Conservation (phyloP, 2,329 filamentous ascomycete species). For the Aspergillus sclerotialis region DNA sequence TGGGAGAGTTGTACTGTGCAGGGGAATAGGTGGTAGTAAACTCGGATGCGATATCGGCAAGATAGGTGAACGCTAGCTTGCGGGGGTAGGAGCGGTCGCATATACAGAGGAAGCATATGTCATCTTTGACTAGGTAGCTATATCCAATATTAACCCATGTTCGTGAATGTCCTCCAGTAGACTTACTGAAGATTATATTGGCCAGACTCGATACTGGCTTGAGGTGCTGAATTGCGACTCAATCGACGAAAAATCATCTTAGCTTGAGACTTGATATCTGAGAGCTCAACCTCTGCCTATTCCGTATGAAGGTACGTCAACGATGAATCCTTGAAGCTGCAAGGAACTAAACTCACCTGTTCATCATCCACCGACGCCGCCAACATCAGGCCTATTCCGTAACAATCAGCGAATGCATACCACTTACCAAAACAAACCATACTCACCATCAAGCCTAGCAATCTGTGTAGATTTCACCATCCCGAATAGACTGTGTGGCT, state of each 20-base stretch:
- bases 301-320: background rate
- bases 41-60: conserved; percentile 82
- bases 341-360: conserved; percentile 46
- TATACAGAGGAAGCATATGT: conserved; percentile 88
- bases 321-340: conserved; percentile 1
- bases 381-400: conserved; percentile 71
- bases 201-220: conserved; percentile 85
- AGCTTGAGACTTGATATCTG: conserved; percentile 82
- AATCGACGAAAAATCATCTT: conserved; percentile 86
- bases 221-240: conserved; percentile 79
- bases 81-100: conserved; percentile 91
- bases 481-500: conserved; percentile 6
- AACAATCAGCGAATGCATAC: conserved; percentile 16
- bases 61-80: conserved; percentile 97
- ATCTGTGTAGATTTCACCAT: conserved; percentile 96
- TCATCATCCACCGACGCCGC: conserved; percentile 93
- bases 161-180: background rate
- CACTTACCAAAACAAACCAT: conserved; percentile 8
- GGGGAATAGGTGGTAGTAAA: conserved; percentile 79
- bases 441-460: conserved; percentile 77
- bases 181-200: conserved; percentile 78
- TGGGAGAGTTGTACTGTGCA: conserved; percentile 64
- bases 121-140: conserved; percentile 77
- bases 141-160: conserved; percentile 1
- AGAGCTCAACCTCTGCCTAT: conserved; percentile 65